These are phyloP conservation scores for Arthrobotrys musiformis DNA, from an alignment of 2,329 filamentous ascomycete species.

Conservation along the genomic window DNA sequence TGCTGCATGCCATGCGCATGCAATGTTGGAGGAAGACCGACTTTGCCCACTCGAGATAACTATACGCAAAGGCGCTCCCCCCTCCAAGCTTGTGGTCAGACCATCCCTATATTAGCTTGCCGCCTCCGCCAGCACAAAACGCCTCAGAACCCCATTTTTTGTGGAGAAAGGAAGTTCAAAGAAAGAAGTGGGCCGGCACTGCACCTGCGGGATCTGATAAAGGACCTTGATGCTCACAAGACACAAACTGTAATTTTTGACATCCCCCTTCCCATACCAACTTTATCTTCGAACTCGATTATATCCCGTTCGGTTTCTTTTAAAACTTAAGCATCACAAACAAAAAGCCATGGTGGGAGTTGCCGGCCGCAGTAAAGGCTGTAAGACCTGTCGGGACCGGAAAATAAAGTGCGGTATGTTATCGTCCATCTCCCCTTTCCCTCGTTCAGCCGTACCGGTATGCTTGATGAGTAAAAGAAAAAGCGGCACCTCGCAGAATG, in stretches of 20 bases:
- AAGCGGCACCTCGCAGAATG: constrained; percentile 32
- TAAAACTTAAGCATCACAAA: neutral
- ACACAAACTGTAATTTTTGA: neutral
- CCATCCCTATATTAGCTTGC: constrained; percentile 51
- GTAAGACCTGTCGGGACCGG: constrained; percentile 52
- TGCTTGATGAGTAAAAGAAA: neutral
- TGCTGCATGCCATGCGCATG: neutral
- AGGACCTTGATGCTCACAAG: neutral
- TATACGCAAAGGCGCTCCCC: neutral
- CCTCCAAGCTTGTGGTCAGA: constrained; percentile 15
- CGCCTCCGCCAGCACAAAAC: constrained; percentile 24
- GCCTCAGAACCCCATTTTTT: constrained; percentile 25
- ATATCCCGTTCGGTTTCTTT: neutral
- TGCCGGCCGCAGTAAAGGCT: constrained; percentile 54
- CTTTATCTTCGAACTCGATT: constrained; percentile 2
- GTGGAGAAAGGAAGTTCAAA: neutral
- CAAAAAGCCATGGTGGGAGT: constrained; percentile 52
- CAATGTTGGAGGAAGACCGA: constrained; percentile 3
- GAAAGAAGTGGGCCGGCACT: constrained; percentile 10
- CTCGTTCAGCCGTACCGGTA: constrained; percentile 5
- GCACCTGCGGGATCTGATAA: constrained; percentile 33
- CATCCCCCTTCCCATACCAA: constrained; percentile 1
- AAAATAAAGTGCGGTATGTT: constrained; percentile 56
- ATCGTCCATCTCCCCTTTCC: neutral
- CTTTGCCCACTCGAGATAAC: constrained; percentile 5